Evolutionary conservation across 257 asterid genomes (phyloP).

Genomic region (Primulina tabacum): DNA sequence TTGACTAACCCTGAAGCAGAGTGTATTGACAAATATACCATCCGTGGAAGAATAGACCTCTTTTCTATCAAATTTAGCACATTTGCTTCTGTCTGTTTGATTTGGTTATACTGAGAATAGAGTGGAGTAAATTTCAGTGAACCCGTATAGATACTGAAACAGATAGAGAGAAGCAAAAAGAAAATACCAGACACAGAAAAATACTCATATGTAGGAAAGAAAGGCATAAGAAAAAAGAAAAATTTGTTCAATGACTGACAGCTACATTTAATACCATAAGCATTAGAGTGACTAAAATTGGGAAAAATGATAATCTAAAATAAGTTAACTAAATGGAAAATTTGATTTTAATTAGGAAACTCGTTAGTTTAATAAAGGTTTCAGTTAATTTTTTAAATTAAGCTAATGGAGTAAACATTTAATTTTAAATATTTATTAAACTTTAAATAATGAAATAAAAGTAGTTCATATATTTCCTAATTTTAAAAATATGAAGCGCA

Average conservation of each 20-base stretch:
- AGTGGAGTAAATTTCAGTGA: slow-evolving; percentile 14
- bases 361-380: no score
- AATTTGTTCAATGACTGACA: background rate
- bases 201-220: background rate
- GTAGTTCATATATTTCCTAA: background rate
- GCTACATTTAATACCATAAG: background rate
- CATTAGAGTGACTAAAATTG: background rate
- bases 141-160: slow-evolving; percentile 10
- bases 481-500: no score
- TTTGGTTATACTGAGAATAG: slow-evolving; percentile 46
- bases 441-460: background rate
- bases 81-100: slow-evolving; percentile 51
- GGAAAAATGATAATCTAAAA: background rate
- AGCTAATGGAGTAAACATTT: background rate
- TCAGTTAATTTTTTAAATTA: no score
- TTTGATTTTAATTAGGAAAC: background rate
- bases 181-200: background rate
- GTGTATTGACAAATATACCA: slow-evolving; percentile 72
- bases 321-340: background rate
- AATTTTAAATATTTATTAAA: no score
- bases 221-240: background rate
- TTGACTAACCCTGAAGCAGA: slow-evolving; percentile 74
- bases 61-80: slow-evolving; percentile 57
- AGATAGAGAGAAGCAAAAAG: background rate
- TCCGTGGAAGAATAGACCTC: slow-evolving; percentile 89